Conservation (phyloP, 1,284 basidiomycete genomes). For the Papiliotrema laurentii region DNA sequence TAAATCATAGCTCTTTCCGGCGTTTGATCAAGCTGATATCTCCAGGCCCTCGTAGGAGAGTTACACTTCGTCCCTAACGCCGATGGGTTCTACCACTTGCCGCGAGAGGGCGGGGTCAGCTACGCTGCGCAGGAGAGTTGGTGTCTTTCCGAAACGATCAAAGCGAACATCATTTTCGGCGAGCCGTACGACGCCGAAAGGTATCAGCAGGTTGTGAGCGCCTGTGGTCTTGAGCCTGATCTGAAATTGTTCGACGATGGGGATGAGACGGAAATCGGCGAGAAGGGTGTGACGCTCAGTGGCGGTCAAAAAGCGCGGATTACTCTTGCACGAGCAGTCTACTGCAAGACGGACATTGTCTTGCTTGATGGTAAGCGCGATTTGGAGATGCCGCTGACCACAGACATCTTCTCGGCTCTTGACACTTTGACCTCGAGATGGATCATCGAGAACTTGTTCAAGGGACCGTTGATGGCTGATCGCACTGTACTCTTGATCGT, state of each 20-base stretch:
- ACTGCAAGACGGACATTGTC: slow-evolving; percentile 59
- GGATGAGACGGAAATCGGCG: slow-evolving; percentile 60
- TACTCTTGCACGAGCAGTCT: slow-evolving; percentile 67
- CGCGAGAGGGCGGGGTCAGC: slow-evolving; percentile 62
- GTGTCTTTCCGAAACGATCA: slow-evolving; percentile 54
- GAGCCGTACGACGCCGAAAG: slow-evolving; percentile 53
- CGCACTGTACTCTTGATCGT: slow-evolving; percentile 70
- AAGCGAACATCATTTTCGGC: slow-evolving; percentile 58
- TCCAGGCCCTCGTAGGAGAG: slow-evolving; percentile 54
- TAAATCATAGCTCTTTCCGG: slow-evolving; percentile 4
- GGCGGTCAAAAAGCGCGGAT: slow-evolving; percentile 65
- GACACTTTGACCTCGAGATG: slow-evolving; percentile 65
- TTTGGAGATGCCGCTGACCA: slow-evolving; percentile 21
- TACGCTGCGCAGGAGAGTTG: slow-evolving; percentile 74
- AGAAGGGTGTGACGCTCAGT: slow-evolving; percentile 51
- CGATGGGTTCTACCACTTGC: slow-evolving; percentile 62
- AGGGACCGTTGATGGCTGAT: slow-evolving; percentile 61
- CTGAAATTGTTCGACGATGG: slow-evolving; percentile 65
- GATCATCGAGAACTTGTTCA: slow-evolving; percentile 70
- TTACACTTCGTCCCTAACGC: slow-evolving; percentile 49
- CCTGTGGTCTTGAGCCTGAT: slow-evolving; percentile 62
- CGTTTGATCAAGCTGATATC: slow-evolving; percentile 10
- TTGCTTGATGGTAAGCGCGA: slow-evolving; percentile 51
- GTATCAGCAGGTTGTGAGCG: slow-evolving; percentile 57
- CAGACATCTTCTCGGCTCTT: slow-evolving; percentile 56